Percentiles rank a stretch among this genome's conserved stretches.
Conservation (phyloP, 177 flowering plant species). For the Tripterygium wilfordii region DNA sequence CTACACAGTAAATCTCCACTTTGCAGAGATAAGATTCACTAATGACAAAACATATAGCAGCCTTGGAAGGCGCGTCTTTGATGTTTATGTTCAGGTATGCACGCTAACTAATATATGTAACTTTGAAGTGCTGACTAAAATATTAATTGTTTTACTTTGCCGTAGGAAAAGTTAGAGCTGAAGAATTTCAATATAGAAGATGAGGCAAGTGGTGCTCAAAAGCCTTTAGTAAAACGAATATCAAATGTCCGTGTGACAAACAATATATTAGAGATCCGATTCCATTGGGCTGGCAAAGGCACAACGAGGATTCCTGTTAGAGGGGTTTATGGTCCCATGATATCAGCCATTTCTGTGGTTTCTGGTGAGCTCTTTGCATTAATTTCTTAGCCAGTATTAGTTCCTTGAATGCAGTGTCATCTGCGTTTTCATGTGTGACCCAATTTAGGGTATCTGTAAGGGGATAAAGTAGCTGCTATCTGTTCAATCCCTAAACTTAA, state of each 20-base stretch:
- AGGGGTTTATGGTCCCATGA: slow-evolving; percentile 53
- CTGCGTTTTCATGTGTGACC: too few species aligned
- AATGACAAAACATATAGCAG: slow-evolving; percentile 34
- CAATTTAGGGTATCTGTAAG: too few species aligned
- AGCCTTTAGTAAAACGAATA: slow-evolving; percentile 13
- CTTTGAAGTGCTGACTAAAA: not conserved
- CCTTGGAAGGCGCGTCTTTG: slow-evolving; percentile 52
- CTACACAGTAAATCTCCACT: slow-evolving; percentile 44
- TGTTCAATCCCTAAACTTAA: too few species aligned
- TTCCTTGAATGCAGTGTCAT: not conserved
- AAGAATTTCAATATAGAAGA: slow-evolving; percentile 47
- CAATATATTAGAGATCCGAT: slow-evolving; percentile 36
- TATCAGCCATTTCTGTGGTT: slow-evolving; percentile 50
- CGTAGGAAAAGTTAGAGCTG: slow-evolving; percentile 29
- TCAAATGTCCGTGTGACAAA: slow-evolving; percentile 27
- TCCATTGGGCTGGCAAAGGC: slow-evolving; percentile 54
- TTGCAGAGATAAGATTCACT: slow-evolving; percentile 53
- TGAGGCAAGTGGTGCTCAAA: slow-evolving; percentile 31
- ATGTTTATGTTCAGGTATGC: slow-evolving; percentile 52
- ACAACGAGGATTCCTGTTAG: slow-evolving; percentile 45
- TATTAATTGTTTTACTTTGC: slow-evolving; percentile 1
- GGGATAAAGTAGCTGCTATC: too few species aligned
- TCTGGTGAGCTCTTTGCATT: slow-evolving; percentile 19
- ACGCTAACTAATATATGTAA: not conserved
- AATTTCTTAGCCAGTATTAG: not conserved